These are phyloP conservation scores for Pichia sp. DNA, from an alignment of 1,139 yeast genomes.

Conservation along the genomic window DNA sequence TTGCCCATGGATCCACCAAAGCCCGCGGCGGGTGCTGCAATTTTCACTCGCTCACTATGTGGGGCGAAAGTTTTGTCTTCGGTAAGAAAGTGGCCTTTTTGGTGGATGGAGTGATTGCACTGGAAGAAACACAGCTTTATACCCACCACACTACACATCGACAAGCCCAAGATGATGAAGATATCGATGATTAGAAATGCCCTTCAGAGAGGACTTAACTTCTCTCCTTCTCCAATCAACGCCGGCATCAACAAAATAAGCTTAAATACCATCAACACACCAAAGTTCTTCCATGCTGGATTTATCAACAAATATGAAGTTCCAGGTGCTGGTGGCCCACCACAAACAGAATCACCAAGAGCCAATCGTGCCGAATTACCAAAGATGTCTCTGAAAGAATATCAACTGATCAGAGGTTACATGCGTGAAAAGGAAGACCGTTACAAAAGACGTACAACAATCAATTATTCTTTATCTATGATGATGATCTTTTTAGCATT, in stretches of 20 bases:
- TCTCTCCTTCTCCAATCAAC: not conserved
- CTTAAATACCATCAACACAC: not conserved
- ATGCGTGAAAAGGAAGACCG: slow-evolving; percentile 34
- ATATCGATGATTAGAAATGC: no score
- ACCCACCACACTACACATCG: no score
- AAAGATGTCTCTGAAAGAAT: slow-evolving; percentile 31
- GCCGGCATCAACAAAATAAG: not conserved
- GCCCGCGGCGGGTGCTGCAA: no score
- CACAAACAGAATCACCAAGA: slow-evolving; percentile 16
- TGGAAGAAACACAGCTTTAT: no score
- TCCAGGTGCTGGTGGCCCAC: slow-evolving; percentile 14
- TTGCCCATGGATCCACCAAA: no score
- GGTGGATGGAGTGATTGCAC: no score
- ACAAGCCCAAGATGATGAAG: no score
- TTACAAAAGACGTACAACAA: slow-evolving; percentile 48
- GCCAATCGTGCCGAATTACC: slow-evolving; percentile 23
- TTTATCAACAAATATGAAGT: slow-evolving; percentile 10
- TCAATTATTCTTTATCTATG: slow-evolving; percentile 71
- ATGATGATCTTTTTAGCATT: slow-evolving; percentile 74
- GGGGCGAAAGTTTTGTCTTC: no score
- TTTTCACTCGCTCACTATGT: no score
- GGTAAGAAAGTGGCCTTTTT: no score
- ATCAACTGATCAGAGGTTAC: slow-evolving; percentile 30
- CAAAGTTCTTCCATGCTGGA: slow-evolving; percentile 4
- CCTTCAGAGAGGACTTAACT: not conserved